Conservation (phyloP, 2,329 filamentous ascomycete species). For the Dryadomyces quercivorus region DNA sequence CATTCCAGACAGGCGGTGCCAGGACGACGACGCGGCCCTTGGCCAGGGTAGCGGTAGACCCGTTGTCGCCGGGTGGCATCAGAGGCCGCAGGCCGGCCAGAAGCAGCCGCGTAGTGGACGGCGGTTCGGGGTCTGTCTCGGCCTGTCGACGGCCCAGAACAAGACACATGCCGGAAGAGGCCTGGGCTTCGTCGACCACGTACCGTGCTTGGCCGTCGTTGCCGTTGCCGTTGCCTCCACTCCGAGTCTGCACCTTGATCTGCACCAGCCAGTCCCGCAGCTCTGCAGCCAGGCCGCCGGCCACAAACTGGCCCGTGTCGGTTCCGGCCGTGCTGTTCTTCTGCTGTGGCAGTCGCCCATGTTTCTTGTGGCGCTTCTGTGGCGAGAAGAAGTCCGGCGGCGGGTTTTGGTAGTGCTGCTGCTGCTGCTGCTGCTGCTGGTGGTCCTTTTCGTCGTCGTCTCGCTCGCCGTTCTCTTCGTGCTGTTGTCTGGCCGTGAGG, state of each 20-base stretch:
- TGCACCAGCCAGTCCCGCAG: constrained; percentile 32
- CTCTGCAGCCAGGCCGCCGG: constrained; percentile 28
- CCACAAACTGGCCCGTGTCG: constrained; percentile 17
- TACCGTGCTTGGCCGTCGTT: constrained; percentile 11
- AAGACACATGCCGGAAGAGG: constrained; percentile 17
- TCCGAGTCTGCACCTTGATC: constrained; percentile 29
- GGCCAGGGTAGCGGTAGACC: background rate
- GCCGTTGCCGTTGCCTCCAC: constrained; percentile 13
- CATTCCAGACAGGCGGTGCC: constrained; percentile 13
- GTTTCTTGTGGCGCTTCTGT: constrained; percentile 10
- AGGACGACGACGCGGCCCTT: constrained; percentile 17
- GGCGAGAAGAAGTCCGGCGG: constrained; percentile 13
- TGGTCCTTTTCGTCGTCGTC: background rate
- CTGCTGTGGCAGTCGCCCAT: background rate
- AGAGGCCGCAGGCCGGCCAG: background rate
- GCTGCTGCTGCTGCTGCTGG: background rate
- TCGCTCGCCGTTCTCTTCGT: background rate
- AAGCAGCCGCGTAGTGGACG: background rate
- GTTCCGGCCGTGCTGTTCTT: background rate
- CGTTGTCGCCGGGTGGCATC: background rate
- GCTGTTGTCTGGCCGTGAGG: background rate
- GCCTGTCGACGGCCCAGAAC: constrained; percentile 9
- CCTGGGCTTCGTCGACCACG: constrained; percentile 3
- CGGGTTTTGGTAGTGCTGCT: background rate
- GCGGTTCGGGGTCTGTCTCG: background rate